Evolutionary conservation across 2,329 filamentous ascomycete genomes (phyloP).

Genomic region (Hortaea sp.): DNA sequence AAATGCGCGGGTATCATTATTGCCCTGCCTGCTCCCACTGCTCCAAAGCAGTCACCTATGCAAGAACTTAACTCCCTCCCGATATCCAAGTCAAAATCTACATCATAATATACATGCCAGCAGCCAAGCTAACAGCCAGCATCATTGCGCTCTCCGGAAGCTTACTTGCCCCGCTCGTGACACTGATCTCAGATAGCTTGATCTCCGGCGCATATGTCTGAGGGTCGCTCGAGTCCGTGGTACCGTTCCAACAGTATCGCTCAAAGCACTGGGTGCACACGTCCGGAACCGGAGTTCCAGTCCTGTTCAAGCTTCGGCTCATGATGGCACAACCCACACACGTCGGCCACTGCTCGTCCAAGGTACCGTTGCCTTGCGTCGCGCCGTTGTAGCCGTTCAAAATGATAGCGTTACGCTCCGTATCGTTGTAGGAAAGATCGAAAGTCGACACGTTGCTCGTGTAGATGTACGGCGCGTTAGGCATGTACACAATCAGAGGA

Average conservation of each 20-base stretch:
- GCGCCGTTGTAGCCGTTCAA: conserved; percentile 75
- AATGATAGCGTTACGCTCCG: conserved; percentile 68
- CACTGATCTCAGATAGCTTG: conserved; percentile 12
- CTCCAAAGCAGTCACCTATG: too few species aligned
- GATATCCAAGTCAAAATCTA: not conserved
- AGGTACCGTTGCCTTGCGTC: conserved; percentile 71
- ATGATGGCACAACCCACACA: conserved; percentile 87
- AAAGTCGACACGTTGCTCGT: conserved; percentile 74
- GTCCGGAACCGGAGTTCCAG: conserved; percentile 56
- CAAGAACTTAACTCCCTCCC: too few species aligned
- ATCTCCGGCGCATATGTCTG: conserved; percentile 17
- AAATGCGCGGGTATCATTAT: too few species aligned
- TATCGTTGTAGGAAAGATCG: conserved; percentile 51
- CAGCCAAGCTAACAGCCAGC: not conserved
- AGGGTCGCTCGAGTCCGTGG: conserved; percentile 27
- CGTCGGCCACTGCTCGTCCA: conserved; percentile 63
- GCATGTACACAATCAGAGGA: conserved; percentile 77
- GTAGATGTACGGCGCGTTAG: conserved; percentile 56
- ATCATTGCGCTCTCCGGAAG: not conserved
- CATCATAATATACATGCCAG: not conserved
- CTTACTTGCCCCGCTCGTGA: conserved; percentile 4
- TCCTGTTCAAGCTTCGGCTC: conserved; percentile 62
- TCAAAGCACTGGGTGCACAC: conserved; percentile 69
- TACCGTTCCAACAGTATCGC: conserved; percentile 92
- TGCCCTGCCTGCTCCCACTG: too few species aligned